These are phyloP conservation scores for Sordariomycetes sp. DNA, from an alignment of 2,329 filamentous ascomycete genomes.

Conservation along the genomic window DNA sequence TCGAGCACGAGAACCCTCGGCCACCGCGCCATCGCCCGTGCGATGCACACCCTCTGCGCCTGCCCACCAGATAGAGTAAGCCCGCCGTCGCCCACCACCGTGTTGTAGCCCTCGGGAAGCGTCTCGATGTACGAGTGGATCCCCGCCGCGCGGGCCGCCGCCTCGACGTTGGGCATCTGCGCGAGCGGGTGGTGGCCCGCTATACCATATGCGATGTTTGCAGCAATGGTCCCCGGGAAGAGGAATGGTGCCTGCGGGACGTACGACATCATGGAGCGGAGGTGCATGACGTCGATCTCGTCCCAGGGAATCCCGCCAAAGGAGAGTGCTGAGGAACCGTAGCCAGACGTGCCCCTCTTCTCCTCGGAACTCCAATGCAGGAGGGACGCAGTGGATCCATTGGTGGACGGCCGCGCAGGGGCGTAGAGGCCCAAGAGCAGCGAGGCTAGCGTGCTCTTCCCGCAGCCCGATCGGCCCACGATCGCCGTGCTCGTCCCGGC, in stretches of 20 bases:
- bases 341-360: not conserved
- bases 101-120: conserved; percentile 60
- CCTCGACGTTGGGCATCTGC: conserved; percentile 29
- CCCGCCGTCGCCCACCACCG: conserved; percentile 67
- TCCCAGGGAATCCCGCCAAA: conserved; percentile 48
- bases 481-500: conserved; percentile 61
- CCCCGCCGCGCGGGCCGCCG: conserved; percentile 40
- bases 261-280: conserved; percentile 54
- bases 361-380: not conserved
- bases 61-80: conserved; percentile 70
- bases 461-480: conserved; percentile 77
- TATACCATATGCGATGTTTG: conserved; percentile 78
- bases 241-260: conserved; percentile 64
- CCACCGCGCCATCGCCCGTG: conserved; percentile 61
- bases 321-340: conserved; percentile 25
- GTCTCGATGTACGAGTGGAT: conserved; percentile 62
- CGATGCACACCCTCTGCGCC: conserved; percentile 70
- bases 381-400: not conserved
- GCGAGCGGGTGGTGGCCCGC: conserved; percentile 39
- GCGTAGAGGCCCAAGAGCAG: conserved; percentile 64
- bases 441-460: conserved; percentile 76
- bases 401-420: conserved; percentile 9
- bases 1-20: conserved; percentile 72
- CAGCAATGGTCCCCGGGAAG: conserved; percentile 65
- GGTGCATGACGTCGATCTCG: conserved; percentile 45